Evolutionary conservation across 306 rosid species (phyloP).

Genomic region (Quercus agrifolia): DNA sequence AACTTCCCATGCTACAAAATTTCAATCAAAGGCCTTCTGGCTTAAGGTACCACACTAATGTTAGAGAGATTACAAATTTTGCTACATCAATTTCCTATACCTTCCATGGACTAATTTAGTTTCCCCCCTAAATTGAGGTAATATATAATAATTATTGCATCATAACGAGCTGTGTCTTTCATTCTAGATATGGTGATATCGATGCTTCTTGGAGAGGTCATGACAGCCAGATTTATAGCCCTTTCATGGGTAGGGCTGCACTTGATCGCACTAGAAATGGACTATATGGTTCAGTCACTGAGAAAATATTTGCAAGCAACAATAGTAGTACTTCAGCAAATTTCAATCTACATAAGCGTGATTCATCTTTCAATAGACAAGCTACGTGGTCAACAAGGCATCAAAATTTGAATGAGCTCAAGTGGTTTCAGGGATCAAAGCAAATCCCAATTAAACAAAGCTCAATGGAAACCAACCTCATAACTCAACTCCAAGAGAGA

Average conservation of each 20-base stretch:
- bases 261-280: conserved; percentile 4
- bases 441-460: conserved; percentile 1
- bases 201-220: conserved; percentile 7
- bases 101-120: no score
- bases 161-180: background rate
- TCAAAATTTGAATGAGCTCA: conserved; percentile 1
- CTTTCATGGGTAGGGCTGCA: background rate
- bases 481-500: background rate
- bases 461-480: conserved; percentile 6
- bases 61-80: no score
- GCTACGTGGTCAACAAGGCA: conserved; percentile 16
- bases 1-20: conserved; percentile 39
- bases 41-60: conserved; percentile 17
- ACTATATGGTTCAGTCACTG: conserved; percentile 24
- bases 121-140: no score
- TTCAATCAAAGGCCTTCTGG: conserved; percentile 35
- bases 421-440: conserved; percentile 9
- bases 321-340: conserved; percentile 4
- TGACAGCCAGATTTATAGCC: conserved; percentile 21
- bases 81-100: no score
- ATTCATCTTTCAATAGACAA: background rate
- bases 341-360: background rate
- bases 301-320: conserved; percentile 24
- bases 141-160: background rate
- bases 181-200: conserved; percentile 9